Percentiles rank a stretch among this genome's conserved stretches.
phyloP scores from a whole-genome alignment of 116 monocot genomes.

The Trichopus zeylanicus region DNA sequence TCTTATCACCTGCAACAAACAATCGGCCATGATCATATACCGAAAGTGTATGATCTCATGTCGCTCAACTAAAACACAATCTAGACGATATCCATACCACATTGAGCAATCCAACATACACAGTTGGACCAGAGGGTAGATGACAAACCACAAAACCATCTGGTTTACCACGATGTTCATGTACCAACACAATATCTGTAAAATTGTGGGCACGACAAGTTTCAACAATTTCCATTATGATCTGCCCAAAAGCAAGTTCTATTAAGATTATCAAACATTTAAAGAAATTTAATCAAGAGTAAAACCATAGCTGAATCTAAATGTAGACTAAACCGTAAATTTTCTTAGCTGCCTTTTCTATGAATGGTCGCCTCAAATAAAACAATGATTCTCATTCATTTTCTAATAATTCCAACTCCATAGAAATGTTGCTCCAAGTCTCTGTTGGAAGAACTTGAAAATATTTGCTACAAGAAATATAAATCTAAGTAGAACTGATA shows the following conservation, averaged over 20 bases:
- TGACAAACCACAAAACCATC: conserved; percentile 90
- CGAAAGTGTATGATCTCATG: not conserved
- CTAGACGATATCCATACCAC: conserved; percentile 63
- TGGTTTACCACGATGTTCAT: conserved; percentile 91
- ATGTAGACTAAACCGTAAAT: not conserved
- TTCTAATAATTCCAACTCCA: no score
- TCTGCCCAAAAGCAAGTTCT: conserved; percentile 31
- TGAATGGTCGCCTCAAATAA: no score
- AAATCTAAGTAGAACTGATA: no score
- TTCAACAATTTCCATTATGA: conserved; percentile 86
- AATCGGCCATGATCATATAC: not conserved
- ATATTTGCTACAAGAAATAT: no score
- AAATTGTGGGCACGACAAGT: conserved; percentile 75
- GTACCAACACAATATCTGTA: conserved; percentile 90
- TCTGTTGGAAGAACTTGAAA: no score
- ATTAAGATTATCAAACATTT: not conserved
- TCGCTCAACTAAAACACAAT: not conserved
- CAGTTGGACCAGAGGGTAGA: conserved; percentile 95
- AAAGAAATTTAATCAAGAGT: not conserved
- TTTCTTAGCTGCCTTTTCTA: no score
- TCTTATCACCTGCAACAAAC: conserved; percentile 59
- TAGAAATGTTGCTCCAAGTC: no score
- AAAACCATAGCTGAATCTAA: not conserved
- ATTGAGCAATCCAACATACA: conserved; percentile 84
- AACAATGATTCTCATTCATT: no score